These are phyloP conservation scores for Coniochaeta sp. DNA, from an alignment of 2,329 filamentous ascomycete species.

Conservation along the genomic window DNA sequence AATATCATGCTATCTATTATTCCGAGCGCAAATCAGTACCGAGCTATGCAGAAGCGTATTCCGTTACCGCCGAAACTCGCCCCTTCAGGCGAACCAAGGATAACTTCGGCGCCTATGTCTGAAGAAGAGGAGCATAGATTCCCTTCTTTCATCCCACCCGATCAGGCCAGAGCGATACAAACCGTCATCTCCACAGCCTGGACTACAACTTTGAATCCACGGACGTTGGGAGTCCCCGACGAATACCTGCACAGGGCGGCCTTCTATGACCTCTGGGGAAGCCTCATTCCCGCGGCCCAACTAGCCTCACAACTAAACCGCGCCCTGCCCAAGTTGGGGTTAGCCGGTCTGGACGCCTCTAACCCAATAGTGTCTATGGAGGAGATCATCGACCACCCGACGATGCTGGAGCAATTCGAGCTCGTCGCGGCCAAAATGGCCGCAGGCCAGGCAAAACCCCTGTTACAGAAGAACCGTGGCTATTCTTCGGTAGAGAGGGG, in stretches of 20 bases:
- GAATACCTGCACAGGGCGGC: conserved; percentile 33
- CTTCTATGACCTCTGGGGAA: conserved; percentile 44
- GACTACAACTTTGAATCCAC: conserved; percentile 33
- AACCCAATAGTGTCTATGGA: conserved; percentile 33
- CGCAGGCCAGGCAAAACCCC: background rate
- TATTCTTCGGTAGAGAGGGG: background rate
- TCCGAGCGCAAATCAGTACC: conserved; percentile 34
- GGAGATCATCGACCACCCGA: conserved; percentile 42
- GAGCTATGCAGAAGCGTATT: conserved; percentile 28
- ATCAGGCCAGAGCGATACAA: conserved; percentile 33
- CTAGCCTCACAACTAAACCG: conserved; percentile 37
- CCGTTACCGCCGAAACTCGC: conserved; percentile 19
- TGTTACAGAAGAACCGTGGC: background rate
- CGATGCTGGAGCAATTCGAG: conserved; percentile 41
- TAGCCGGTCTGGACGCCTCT: conserved; percentile 24
- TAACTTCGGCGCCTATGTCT: background rate
- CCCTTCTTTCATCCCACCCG: conserved; percentile 19
- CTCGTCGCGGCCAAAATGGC: conserved; percentile 23
- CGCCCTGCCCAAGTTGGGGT: conserved; percentile 26
- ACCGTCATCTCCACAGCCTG: conserved; percentile 34
- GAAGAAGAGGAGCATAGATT: conserved; percentile 11
- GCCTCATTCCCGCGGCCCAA: conserved; percentile 38
- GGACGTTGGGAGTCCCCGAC: conserved; percentile 29
- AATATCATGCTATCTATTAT: conserved; percentile 38
- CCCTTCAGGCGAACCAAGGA: conserved; percentile 4